These are phyloP conservation scores for Hirschioporus abietinus DNA, from an alignment of 768 basidiomycete species.

Conservation along the genomic window DNA sequence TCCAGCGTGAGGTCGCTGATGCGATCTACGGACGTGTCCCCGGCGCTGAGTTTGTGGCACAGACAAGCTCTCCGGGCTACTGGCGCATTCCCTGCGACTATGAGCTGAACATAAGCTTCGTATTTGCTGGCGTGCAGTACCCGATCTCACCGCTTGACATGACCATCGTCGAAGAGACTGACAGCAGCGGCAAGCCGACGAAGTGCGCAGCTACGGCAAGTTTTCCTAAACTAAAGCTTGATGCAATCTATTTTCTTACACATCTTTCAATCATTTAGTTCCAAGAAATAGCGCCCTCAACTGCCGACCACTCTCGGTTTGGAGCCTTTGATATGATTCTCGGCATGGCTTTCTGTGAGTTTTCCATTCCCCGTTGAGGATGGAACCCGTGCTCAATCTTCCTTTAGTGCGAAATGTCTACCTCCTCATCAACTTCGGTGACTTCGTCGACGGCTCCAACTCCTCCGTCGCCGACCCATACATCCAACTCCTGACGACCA, in stretches of 20 bases:
- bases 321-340: conserved; percentile 28
- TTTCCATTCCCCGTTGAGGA: not conserved
- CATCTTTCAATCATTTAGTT: conserved; percentile 15
- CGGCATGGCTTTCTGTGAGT: conserved; percentile 33
- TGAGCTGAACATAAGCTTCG: conserved; percentile 30
- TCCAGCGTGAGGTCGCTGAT: conserved; percentile 24
- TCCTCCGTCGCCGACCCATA: conserved; percentile 25
- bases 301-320: conserved; percentile 8
- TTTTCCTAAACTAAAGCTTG: not conserved
- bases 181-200: conserved; percentile 20
- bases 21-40: conserved; percentile 31
- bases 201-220: conserved; percentile 27
- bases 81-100: conserved; percentile 29
- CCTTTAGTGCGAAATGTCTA: conserved; percentile 32
- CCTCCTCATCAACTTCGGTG: conserved; percentile 30
- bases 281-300: conserved; percentile 23
- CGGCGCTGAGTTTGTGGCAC: conserved; percentile 21
- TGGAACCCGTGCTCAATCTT: conserved; percentile 3
- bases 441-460: conserved; percentile 28
- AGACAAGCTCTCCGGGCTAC: conserved; percentile 17
- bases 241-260: not conserved
- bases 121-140: conserved; percentile 25
- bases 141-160: conserved; percentile 33
- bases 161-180: conserved; percentile 18
- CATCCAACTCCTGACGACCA: conserved; percentile 28